Evolutionary conservation across 306 rosid genomes (phyloP), one percentile per base, ranked within the genome.

Genomic region (Vachellia collinsii): DNA sequence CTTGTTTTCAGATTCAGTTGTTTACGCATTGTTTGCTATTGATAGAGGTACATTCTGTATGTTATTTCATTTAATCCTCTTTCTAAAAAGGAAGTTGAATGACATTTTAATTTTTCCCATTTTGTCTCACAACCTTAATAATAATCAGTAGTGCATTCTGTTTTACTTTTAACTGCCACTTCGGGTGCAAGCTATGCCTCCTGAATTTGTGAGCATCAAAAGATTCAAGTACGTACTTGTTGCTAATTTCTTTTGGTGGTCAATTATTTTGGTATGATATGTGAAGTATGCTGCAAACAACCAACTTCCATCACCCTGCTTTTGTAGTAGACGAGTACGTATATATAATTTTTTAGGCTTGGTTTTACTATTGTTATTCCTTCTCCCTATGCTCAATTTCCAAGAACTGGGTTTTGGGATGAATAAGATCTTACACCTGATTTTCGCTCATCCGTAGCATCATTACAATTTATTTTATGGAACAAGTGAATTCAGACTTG

Each of bases 401-500:
- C 78, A 82, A 91, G 90, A 83, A 81, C 87, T 87, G 93, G 97
- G 94, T 79, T 86, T 88, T 86, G 95, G 92, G 92, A 88, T 89
- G 90, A 87, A 90, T 90, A 88, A 87, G 86, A 82, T 88, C 86
- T 87, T 86, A 88, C 87, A 91, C 79, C 94, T 81, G 91, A 86
- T 87, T 89, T 91, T 91, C 88, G 90, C 91, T 79, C 87, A 90
- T 90, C 87, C 86, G 92, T 91, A 85, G 89, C 92, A 87, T 86
- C 89, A 82, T 92, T 88, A 86, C 96, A 91, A 93, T 88, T 96
- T 95, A 87, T 80, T 92, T 94, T 86, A 92, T 91, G 96, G 93
- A 88, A 89, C 97, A 92, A 87, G 94, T 95, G 99, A 93, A 89
- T 79, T 87, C 99, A 78, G 93, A 90, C 97, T 96, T 96, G 97